Conservation (phyloP, 352 stramenopile genomes). For the Thraustochytrium striatum region DNA sequence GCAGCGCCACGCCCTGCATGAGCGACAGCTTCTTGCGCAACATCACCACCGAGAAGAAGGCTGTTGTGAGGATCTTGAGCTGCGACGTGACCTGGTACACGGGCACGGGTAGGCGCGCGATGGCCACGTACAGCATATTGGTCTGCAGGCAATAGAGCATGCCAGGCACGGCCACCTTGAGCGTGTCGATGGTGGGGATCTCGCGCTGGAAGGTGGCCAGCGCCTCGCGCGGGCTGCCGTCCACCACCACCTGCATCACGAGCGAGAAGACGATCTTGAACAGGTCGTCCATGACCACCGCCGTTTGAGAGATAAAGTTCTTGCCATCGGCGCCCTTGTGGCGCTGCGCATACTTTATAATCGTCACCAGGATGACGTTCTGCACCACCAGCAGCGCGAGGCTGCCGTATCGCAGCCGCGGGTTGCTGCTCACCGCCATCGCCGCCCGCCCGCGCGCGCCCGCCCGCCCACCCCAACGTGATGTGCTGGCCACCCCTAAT, state of each 20-base stretch:
- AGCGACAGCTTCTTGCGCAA: constrained; percentile 65
- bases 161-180: constrained; percentile 39
- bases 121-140: constrained; percentile 46
- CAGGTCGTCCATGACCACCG: constrained; percentile 40
- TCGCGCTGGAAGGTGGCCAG: constrained; percentile 45
- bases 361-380: constrained; percentile 27
- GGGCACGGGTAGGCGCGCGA: constrained; percentile 30
- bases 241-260: background rate
- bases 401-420: background rate
- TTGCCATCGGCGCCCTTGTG: background rate
- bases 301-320: constrained; percentile 17
- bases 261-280: constrained; percentile 36
- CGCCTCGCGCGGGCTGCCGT: background rate
- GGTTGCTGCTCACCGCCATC: too few relatives aligned
- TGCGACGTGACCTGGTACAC: constrained; percentile 37
- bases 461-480: too few relatives aligned
- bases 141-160: constrained; percentile 46
- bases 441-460: too few relatives aligned
- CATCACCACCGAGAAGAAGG: constrained; percentile 77
- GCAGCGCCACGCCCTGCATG: constrained; percentile 70
- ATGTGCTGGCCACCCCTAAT: too few relatives aligned
- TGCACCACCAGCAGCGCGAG: constrained; percentile 35
- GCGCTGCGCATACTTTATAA: background rate
- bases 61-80: constrained; percentile 80
- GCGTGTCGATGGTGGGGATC: constrained; percentile 43